These are phyloP conservation scores for Haberlea rhodopensis DNA, from an alignment of 257 asterid genomes.

Conservation along the genomic window DNA sequence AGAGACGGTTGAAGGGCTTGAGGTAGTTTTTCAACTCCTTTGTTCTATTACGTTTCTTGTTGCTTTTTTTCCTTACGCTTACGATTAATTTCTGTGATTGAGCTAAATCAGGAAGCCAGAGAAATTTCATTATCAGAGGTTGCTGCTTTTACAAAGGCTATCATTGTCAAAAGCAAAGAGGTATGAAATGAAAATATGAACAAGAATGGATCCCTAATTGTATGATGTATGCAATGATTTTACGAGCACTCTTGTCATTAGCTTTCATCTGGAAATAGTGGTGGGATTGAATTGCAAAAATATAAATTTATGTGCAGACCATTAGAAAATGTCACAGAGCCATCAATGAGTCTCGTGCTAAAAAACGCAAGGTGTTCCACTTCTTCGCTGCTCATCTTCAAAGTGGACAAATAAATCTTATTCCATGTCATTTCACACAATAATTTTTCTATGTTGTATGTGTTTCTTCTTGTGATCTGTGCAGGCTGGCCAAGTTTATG, in stretches of 20 bases:
- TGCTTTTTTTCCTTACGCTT: conserved; percentile 2
- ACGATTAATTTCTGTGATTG: conserved; percentile 23
- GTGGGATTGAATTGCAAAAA: conserved; percentile 18
- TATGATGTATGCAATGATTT: conserved; percentile 8
- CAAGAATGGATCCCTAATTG: conserved; percentile 12
- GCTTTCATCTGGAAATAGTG: conserved; percentile 14
- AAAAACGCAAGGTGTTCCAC: conserved; percentile 79
- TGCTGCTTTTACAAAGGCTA: conserved; percentile 60
- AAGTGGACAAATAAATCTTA: conserved; percentile 17
- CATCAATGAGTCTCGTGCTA: conserved; percentile 90
- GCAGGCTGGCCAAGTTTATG: conserved; percentile 99
- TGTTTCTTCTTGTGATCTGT: background rate
- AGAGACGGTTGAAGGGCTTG: conserved; percentile 93
- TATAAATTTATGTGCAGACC: conserved; percentile 53
- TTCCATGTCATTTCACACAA: background rate
- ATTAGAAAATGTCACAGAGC: conserved; percentile 91
- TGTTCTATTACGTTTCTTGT: conserved; percentile 3
- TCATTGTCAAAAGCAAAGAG: conserved; percentile 82
- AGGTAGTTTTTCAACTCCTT: conserved; percentile 43
- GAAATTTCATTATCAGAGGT: conserved; percentile 79
- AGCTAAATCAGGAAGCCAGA: conserved; percentile 62
- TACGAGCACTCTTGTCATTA: conserved; percentile 15
- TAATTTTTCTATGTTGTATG: background rate
- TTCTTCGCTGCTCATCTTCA: conserved; percentile 28
- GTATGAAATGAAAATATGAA: conserved; percentile 36